Base-by-base conservation (phyloP, 306 rosid genomes). In the Castanea sativa region DNA sequence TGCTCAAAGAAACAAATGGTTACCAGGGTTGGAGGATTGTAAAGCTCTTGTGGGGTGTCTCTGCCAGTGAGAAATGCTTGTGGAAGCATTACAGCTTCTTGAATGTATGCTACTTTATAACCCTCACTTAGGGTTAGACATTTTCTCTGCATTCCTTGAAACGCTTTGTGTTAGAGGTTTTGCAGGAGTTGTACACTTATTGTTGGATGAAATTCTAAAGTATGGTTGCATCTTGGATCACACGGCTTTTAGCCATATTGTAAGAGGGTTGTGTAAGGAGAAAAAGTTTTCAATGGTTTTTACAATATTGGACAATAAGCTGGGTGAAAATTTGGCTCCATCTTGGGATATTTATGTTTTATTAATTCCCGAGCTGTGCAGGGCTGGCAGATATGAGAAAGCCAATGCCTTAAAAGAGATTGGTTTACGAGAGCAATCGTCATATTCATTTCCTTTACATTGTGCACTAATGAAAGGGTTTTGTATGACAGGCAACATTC, bases 291-390 rank as follows among this genome's bases (percentile, higher is more conserved):
- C 80, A 5, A 80, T 55, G 32, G 97, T 95, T 73, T 80, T 95
- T 78, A 79, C 78, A 1, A 3, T 91, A 63, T 81, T 95, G 79
- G 90, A 95, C 43, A 84, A 73, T 45, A 80, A 90, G 89, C 83
- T 90, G 72, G 87, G 83, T 55, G 78, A 61, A 82, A 69, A 74
- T 83, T 76, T 80, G 73, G 71, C 69, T 18, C 97, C 96, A 9
- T 78, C 79, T 76, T 77, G 75, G 82, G 92, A 91, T 78, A 92
- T 81, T 85, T 76, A 84, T 29, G 38, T 83, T 41, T 58, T 75
- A 20, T 87, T 95, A 80, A 91, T 95, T 79, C 85, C 91, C 71
- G 76, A 76, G 49, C 52, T 92, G 76, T 92, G 92, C 71, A 91
- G 77, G 85, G 91, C 85, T 74, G 85, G 43, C 82, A 88, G 83